phyloP scores from a whole-genome alignment of 768 basidiomycete genomes.

The Mycena crocata region DNA sequence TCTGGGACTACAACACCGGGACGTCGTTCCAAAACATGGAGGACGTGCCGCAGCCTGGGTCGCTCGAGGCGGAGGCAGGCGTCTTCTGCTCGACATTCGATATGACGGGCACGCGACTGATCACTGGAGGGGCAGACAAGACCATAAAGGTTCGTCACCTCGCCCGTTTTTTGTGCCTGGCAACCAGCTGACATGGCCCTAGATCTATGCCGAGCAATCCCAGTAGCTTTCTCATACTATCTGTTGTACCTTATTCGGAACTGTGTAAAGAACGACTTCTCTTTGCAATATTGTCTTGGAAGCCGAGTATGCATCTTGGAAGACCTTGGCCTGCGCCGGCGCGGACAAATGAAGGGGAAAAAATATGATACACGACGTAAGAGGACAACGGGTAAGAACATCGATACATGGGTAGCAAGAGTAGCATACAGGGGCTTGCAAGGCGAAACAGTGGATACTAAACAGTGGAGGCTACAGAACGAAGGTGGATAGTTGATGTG shows the following conservation, averaged over 20 bases:
- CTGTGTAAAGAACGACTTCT: too few relatives aligned
- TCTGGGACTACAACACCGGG: slow-evolving; percentile 97
- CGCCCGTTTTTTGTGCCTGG: slow-evolving; percentile 2
- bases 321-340: too few relatives aligned
- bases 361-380: too few relatives aligned
- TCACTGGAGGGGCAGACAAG: slow-evolving; percentile 98
- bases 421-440: too few relatives aligned
- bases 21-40: slow-evolving; percentile 95
- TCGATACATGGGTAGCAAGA: too few relatives aligned
- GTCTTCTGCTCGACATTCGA: slow-evolving; percentile 98
- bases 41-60: slow-evolving; percentile 97
- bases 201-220: slow-evolving; percentile 80
- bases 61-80: slow-evolving; percentile 96
- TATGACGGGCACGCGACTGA: slow-evolving; percentile 91
- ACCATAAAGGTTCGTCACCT: slow-evolving; percentile 87
- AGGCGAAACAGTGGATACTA: too few relatives aligned
- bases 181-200: neutral
- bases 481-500: neutral
- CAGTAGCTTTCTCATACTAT: slow-evolving; percentile 47
- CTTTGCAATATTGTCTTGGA: too few relatives aligned
- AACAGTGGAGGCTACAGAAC: neutral
- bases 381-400: too few relatives aligned
- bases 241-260: slow-evolving; percentile 26
- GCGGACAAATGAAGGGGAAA: too few relatives aligned
- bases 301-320: too few relatives aligned